Evolutionary conservation across 2,329 filamentous ascomycete species (phyloP), one percentile per base, ranked within the genome.

Genomic region (Paraphaeosphaeria sporulosa): DNA sequence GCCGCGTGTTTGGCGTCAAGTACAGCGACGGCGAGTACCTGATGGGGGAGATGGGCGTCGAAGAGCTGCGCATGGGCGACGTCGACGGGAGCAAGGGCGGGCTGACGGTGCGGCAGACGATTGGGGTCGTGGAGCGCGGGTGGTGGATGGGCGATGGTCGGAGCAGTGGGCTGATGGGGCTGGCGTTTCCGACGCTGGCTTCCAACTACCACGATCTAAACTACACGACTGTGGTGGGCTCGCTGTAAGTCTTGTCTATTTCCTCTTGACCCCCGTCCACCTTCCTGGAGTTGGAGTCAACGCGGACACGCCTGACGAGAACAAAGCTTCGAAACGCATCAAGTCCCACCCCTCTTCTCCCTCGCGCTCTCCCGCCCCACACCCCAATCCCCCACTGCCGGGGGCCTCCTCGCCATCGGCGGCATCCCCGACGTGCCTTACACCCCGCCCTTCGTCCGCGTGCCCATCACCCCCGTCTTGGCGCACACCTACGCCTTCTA

Each of bases 401-500:
- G 72, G 48, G 72, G 73, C 51, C 49, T 70, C n/a, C 64, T 76
- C 5, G 73, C 73, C n/a, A 66, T 76, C 38, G 72, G 73, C 48
- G 71, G 73, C 36, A 67, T 74, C 46, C 71, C 71, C 0, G 43
- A 64, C 44, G 55, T 72, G 4, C 27, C 55, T 1, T 58, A 64
- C 47, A 57, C 68, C 21, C 38, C 52, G 9, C 19, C 51, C 47
- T 74, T 67, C 30, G 64, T 66, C 30, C 59, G 61, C 36, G 66
- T 67, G 1, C 58, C 63, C 38, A 68, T 73, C 27, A 50, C 58
- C 6, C 65, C 67, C 5, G 36, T 68, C 15, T 7, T 48, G 6
- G 23, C 48, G 2, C 42, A 57, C 38, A 59, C 62, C 8, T 74
- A 70, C 60, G 66, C 70, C 9, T 73, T 65, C 57, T 74, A 76